phyloP scores from a whole-genome alignment of 2,329 filamentous ascomycete species.

The Gyromitra esculenta region DNA sequence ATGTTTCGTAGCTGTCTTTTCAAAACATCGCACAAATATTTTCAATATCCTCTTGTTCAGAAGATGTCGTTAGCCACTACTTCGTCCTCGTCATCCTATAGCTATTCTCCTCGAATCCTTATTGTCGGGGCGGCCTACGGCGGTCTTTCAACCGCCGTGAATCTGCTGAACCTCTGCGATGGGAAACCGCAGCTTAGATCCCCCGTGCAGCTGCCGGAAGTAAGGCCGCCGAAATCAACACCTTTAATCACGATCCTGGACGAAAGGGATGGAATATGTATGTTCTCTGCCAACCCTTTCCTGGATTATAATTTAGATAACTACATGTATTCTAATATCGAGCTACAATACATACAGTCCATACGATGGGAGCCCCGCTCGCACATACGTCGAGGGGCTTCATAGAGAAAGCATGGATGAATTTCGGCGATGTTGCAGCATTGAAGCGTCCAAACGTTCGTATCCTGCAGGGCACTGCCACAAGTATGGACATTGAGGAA shows the following conservation, averaged over 20 bases:
- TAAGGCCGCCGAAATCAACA: conserved; percentile 63
- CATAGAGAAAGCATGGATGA: conserved; percentile 75
- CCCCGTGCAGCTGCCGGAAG: conserved; percentile 47
- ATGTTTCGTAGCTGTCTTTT: not conserved
- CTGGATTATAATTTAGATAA: too few species aligned
- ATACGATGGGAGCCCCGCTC: conserved; percentile 78
- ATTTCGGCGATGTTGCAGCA: conserved; percentile 73
- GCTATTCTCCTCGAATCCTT: conserved; percentile 65
- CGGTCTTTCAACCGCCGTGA: conserved; percentile 74
- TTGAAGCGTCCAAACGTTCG: conserved; percentile 71
- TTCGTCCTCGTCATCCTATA: not conserved
- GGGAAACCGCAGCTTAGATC: conserved; percentile 64
- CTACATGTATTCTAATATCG: not conserved
- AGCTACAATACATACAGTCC: conserved; percentile 65
- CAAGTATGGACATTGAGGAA: conserved; percentile 67
- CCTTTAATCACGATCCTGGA: conserved; percentile 79
- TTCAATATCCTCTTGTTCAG: not conserved
- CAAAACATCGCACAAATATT: not conserved
- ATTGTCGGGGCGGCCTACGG: conserved; percentile 77
- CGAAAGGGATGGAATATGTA: conserved; percentile 85
- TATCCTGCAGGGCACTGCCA: conserved; percentile 73
- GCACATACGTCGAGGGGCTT: conserved; percentile 73
- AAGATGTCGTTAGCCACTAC: conserved; percentile 11
- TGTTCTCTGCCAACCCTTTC: conserved; percentile 58
- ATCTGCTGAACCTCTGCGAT: conserved; percentile 73